phyloP scores from a whole-genome alignment of 306 rosid species.

The apple (Malus domestica) region ASM211411v1 NC_041803.1:46418501-46419000 shows the following conservation, averaged over 20 bases:
- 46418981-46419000: not conserved
- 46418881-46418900: not conserved
- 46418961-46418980: not conserved
- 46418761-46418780: not conserved
- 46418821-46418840: not conserved
- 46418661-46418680: conserved; percentile 86
- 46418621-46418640: conserved; percentile 40
- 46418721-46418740: not conserved
- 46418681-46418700: conserved; percentile 71
- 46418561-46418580: not conserved
- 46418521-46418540: not conserved
- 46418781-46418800: not conserved
- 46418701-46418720: conserved; percentile 38
- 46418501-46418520: not conserved
- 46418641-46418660: conserved; percentile 69
- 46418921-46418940: not conserved
- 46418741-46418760: not conserved
- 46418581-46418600: not conserved
- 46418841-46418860: not conserved
- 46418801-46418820: not conserved
- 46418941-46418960: no score
- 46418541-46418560: not conserved
- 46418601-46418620: conserved; percentile 29
- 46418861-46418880: not conserved
- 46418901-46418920: not conserved